Base-by-base conservation (phyloP, 345 rosid genomes). In the Populus alba region DNA sequence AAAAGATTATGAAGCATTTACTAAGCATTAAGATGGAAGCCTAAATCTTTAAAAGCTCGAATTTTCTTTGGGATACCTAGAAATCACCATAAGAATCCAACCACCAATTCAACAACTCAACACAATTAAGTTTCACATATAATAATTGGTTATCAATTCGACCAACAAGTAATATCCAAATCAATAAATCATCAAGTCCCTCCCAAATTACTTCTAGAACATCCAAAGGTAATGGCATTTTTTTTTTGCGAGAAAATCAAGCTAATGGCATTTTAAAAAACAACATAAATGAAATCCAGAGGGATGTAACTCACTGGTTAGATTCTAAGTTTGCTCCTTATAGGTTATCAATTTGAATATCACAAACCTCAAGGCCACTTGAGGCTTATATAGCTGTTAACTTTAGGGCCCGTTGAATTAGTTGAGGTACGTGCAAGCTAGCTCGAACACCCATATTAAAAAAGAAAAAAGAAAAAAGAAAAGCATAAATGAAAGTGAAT, bases 21-120 rank as follows among this genome's bases (percentile, higher is more conserved):
- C 27, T 88, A 89, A 47, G 97, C 99, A 84, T 93, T 93, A n/a
- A 91, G 92, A 71, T 98, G 99, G 79, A 95, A 81, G 9, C 88
- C 81, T 6, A 98, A 92, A 69, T 86, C 87, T 81, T 88, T 91
- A 18, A 97, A 94, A 53, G 86, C 78, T 0, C 94, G 98, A 73
- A 93, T 88, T 79, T 93, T 87, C 80, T 88, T 91, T 0, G 91
- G 1, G 97, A 86, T 71, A 93, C 97, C 98, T 93, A 70, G n/a
- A 43, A 33, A 43, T 37, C 18, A 66, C 45, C 38, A 38, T 31
- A 27, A n/a, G n/a, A 59, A 75, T 16, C 8, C 22, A n/a, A 41
- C 31, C 16, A 71, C 33, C 62, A 33, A 7, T 22, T 39, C 23
- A 78, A 71, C 5, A 38, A 41, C 20, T 25, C 27, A 7, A 45